A percentile compares a stretch with the other conserved stretches of the same genome.
These are phyloP conservation scores for Kwoniella sp. DNA, from an alignment of 768 basidiomycete species.

Conservation along the genomic window DNA sequence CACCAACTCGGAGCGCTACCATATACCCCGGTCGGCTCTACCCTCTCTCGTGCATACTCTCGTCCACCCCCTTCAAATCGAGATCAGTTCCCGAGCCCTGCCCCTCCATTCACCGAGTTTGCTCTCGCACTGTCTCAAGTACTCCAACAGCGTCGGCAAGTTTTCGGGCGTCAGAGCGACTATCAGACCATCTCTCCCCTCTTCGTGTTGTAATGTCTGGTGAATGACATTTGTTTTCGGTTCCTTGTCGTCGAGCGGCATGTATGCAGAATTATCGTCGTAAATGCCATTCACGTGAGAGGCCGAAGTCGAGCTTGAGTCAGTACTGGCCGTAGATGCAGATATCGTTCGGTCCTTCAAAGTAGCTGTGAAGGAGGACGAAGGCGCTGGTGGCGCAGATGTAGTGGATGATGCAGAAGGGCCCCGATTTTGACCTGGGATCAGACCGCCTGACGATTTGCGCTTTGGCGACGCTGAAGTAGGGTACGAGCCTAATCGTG, in stretches of 20 bases:
- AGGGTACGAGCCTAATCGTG: neutral
- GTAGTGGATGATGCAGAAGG: neutral
- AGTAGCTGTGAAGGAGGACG: neutral
- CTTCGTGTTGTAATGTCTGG: neutral
- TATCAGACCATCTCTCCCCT: conserved; percentile 12
- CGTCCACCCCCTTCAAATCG: no score
- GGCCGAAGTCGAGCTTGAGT: no score
- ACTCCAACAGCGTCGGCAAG: conserved; percentile 41
- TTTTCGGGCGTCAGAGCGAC: conserved; percentile 49
- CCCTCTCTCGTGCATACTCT: no score
- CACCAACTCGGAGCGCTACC: no score
- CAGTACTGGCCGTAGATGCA: no score
- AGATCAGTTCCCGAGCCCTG: neutral
- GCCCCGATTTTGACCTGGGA: neutral
- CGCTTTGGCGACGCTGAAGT: neutral
- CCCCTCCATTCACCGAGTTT: conserved; percentile 41
- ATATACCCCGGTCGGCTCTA: no score
- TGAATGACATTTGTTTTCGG: no score
- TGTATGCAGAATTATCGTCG: no score
- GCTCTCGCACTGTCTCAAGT: conserved; percentile 42
- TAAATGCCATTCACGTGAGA: no score
- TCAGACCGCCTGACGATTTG: neutral
- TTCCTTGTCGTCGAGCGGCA: no score
- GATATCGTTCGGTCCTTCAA: no score
- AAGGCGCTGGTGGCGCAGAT: neutral